A percentile compares a stretch with the other conserved stretches of the same genome.
Evolutionary conservation across 768 basidiomycete genomes (phyloP).

Genomic region (Floccularia luteovirens): DNA sequence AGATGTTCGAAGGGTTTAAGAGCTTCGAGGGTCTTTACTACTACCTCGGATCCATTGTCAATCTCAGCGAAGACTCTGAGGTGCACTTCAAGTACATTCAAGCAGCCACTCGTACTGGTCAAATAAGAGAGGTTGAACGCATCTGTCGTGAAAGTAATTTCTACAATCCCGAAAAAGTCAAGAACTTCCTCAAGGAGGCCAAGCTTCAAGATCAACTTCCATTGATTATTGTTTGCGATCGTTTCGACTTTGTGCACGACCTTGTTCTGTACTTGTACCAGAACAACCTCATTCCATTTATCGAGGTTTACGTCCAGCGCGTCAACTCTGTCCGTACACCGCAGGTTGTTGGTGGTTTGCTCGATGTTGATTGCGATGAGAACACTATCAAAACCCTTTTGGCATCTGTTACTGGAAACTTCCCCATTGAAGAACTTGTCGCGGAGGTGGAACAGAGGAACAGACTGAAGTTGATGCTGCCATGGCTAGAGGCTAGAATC

Average conservation of each 20-base stretch:
- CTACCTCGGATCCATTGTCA: constrained; percentile 96
- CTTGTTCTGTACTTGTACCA: constrained; percentile 98
- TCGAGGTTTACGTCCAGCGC: constrained; percentile 99
- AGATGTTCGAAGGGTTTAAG: constrained; percentile 98
- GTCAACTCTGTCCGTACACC: constrained; percentile 97
- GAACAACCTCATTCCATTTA: constrained; percentile 93
- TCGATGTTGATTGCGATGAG: constrained; percentile 99
- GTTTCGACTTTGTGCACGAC: constrained; percentile 99
- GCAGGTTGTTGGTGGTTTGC: constrained; percentile 91
- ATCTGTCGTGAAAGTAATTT: constrained; percentile 95
- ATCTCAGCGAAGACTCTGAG: constrained; percentile 91
- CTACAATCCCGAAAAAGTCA: constrained; percentile 99
- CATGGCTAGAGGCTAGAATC: constrained; percentile 93
- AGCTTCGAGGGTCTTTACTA: constrained; percentile 98
- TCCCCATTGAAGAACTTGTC: constrained; percentile 97
- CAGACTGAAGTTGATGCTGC: constrained; percentile 91
- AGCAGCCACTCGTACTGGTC: constrained; percentile 95
- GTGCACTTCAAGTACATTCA: constrained; percentile 99
- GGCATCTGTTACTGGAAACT: constrained; percentile 90
- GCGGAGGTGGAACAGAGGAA: constrained; percentile 96
- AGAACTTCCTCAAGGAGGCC: constrained; percentile 99
- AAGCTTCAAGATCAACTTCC: constrained; percentile 95
- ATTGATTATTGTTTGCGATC: constrained; percentile 99
- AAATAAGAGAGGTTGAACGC: constrained; percentile 97
- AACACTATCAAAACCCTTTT: constrained; percentile 90